Base-by-base conservation (phyloP, 2,329 filamentous ascomycete species). In the Talaromyces sp. region DNA sequence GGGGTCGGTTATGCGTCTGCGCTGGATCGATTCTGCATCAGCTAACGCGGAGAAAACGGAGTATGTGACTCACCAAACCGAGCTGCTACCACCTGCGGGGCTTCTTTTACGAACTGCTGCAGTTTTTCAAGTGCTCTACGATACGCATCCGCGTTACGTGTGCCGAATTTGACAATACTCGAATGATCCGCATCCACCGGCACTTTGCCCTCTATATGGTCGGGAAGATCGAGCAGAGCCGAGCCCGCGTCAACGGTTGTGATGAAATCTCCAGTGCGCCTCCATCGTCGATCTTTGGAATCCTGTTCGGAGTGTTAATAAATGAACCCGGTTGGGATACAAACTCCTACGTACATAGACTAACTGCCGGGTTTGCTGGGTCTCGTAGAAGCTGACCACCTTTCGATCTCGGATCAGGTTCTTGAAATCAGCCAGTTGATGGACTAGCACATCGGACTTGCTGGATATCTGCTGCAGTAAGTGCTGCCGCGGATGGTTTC, bases 301-400 rank as follows among this genome's bases (percentile, higher is more conserved):
- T 53, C 49, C 49, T 53, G 27, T 28, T 27, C 15, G 9, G 2
- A 2, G 11, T 22, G 28, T 25, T 19, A 22, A 17, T 19, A 17
- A 2, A 11, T 32, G 30, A 10, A 10, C 8, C 9, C 10, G 2
- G 9, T 32, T 10, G 8, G 32, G 10, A 33, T 4, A 0, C 13
- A 33, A 11, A 32, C 2, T 32, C 8, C 30, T 33, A 33, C 64
- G 51, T 65, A 71, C 69, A 47, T 52, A 57, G 17, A 65, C 51
- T 11, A 71, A 52, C 53, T 62, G 60, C 53, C 60, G 63, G 1
- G 69, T 71, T 47, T 69, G 68, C 19, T 62, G n/a, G 13, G 62
- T 69, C 58, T 73, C 70, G 42, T 68, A 73, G 57, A 72, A 73
- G 61, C 66, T 72, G 32, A 70, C 62, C 33, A 73, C 65, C 57